phyloP scores from a whole-genome alignment of 768 basidiomycete species.

The Boletus speciosus region DNA sequence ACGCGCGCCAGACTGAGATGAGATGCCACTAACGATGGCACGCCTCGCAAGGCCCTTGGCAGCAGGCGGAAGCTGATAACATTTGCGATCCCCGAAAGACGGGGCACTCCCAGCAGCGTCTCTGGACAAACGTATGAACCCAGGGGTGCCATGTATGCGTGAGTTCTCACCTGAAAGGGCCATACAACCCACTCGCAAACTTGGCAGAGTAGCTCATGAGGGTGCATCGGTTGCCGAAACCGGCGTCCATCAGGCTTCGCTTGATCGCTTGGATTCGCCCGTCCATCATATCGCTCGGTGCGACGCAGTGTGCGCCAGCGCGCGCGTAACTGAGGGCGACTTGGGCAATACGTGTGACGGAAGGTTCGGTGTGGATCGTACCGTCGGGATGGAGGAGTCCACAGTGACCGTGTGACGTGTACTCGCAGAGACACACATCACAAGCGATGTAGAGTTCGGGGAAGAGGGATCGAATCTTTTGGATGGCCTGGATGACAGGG shows the following conservation, averaged over 20 bases:
- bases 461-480: conserved; percentile 69
- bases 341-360: conserved; percentile 84
- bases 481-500: conserved; percentile 93
- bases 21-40: conserved; percentile 70
- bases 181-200: conserved; percentile 92
- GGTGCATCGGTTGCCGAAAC: conserved; percentile 82
- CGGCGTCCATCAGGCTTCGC: conserved; percentile 73
- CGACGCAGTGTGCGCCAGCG: conserved; percentile 97
- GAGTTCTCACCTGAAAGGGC: conserved; percentile 79
- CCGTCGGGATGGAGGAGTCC: conserved; percentile 74
- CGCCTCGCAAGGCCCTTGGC: conserved; percentile 88
- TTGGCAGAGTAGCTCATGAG: conserved; percentile 98
- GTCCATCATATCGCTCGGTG: conserved; percentile 99
- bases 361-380: conserved; percentile 72
- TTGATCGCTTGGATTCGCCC: conserved; percentile 92
- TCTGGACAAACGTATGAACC: conserved; percentile 37
- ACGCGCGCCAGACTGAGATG: not conserved
- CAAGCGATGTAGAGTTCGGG: conserved; percentile 85
- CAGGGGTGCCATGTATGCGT: not conserved
- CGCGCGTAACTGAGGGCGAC: conserved; percentile 90
- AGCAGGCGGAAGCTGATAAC: conserved; percentile 92
- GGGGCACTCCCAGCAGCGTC: conserved; percentile 98
- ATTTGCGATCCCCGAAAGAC: conserved; percentile 92
- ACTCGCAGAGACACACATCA: conserved; percentile 99
- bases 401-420: conserved; percentile 97